Evolutionary conservation across 208 protist genomes (phyloP).

Genomic region (Leishmania amazonensis): DNA sequence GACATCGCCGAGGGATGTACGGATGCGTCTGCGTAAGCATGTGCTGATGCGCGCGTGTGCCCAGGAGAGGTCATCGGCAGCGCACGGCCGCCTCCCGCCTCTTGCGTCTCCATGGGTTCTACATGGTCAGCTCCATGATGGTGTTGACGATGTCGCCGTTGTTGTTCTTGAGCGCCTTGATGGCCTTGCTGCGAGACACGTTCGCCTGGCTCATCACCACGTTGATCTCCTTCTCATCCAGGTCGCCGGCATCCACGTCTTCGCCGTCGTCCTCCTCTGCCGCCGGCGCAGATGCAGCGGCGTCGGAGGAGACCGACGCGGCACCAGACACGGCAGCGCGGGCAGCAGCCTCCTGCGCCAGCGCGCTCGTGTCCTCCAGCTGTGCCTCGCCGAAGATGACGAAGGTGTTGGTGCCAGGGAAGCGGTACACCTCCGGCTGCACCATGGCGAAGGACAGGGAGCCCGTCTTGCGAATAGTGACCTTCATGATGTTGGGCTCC

Average conservation of each 20-base stretch:
- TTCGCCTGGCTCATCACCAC: conserved; percentile 81
- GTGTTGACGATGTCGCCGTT: conserved; percentile 89
- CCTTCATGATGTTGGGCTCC: conserved; percentile 90
- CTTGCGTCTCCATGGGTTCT: conserved; percentile 14
- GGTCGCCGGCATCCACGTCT: conserved; percentile 54
- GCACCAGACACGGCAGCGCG: conserved; percentile 63
- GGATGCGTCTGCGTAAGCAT: too few relatives aligned
- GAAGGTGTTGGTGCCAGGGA: conserved; percentile 95
- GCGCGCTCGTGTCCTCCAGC: conserved; percentile 89
- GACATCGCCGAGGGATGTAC: too few relatives aligned
- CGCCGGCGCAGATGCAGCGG: conserved; percentile 30
- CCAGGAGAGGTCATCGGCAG: not conserved
- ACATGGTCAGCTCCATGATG: conserved; percentile 88
- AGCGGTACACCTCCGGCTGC: conserved; percentile 97
- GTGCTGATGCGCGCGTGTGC: not conserved
- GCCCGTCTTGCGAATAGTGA: conserved; percentile 93
- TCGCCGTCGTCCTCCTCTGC: conserved; percentile 51
- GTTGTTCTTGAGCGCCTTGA: conserved; percentile 86
- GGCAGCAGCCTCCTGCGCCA: conserved; percentile 72
- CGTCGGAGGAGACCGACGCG: conserved; percentile 24
- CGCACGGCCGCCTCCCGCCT: not conserved
- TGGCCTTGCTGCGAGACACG: conserved; percentile 74
- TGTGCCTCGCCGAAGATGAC: conserved; percentile 98
- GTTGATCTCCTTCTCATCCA: conserved; percentile 89
- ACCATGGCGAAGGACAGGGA: conserved; percentile 93